Percentiles rank a stretch among this genome's conserved stretches.
phyloP scores from a whole-genome alignment of 495 filamentous ascomycete genomes.

The Lasiosphaeria hispida region DNA sequence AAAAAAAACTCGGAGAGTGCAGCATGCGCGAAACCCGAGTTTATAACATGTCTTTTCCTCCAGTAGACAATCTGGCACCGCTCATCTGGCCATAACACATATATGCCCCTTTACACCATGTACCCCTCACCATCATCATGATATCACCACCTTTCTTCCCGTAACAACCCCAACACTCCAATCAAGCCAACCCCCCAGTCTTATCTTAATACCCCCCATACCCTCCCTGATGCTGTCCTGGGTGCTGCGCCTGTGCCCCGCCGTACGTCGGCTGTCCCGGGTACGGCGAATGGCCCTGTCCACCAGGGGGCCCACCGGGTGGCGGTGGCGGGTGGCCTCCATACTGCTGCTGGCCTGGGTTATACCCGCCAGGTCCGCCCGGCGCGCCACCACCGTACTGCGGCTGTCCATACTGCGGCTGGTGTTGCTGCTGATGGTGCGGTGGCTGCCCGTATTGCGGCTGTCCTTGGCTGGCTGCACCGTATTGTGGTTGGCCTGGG shows the following conservation, averaged over 20 bases:
- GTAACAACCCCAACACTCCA: neutral
- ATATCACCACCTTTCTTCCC: neutral
- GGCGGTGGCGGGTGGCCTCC: constrained; percentile 13
- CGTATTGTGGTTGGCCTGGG: constrained; percentile 5
- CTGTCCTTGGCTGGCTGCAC: constrained; percentile 1
- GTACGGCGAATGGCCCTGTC: neutral
- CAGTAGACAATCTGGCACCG: constrained; percentile 2
- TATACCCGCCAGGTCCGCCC: constrained; percentile 13
- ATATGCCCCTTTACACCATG: too few relatives aligned
- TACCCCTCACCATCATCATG: neutral
- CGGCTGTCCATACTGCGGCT: constrained; percentile 25
- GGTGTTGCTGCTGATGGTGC: constrained; percentile 14
- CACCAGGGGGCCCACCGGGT: neutral
- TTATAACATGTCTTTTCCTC: neutral
- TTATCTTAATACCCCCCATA: neutral
- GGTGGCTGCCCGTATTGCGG: constrained; percentile 26
- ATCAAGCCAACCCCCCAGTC: neutral
- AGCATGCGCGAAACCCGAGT: neutral
- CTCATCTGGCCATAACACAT: too few relatives aligned
- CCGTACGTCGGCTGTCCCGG: constrained; percentile 15
- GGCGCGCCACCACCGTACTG: constrained; percentile 23
- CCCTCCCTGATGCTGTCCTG: constrained; percentile 16
- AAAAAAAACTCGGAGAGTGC: constrained; percentile 3
- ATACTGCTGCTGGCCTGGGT: constrained; percentile 5
- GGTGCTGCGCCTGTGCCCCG: neutral